Conservation (phyloP, 1,284 basidiomycete species). For the Acaromyces ingoldii region DNA sequence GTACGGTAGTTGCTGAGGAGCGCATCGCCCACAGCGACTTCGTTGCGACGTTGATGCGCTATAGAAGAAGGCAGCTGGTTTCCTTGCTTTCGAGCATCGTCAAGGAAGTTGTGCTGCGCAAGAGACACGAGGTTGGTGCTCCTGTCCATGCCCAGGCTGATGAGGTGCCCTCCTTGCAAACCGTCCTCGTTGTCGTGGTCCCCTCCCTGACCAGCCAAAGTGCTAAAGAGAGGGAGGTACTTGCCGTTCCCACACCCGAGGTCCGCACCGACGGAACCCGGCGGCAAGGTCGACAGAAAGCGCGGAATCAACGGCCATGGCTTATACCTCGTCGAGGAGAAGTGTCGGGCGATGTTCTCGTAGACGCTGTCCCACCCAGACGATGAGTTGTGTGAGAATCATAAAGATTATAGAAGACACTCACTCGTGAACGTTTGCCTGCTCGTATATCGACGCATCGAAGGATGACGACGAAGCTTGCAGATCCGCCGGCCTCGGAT, state of each 20-base stretch:
- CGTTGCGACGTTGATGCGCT: too few relatives aligned
- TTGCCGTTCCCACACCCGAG: constrained; percentile 97
- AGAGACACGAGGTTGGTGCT: constrained; percentile 60
- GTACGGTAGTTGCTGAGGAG: constrained; percentile 29
- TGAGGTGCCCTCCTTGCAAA: constrained; percentile 14
- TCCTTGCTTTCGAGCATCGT: constrained; percentile 1
- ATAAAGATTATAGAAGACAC: constrained; percentile 12
- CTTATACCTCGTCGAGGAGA: constrained; percentile 91
- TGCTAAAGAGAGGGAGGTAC: constrained; percentile 61
- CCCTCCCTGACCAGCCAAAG: background rate
- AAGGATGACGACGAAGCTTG: background rate
- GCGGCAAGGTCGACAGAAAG: constrained; percentile 70
- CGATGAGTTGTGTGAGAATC: background rate
- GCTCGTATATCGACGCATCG: constrained; percentile 39
- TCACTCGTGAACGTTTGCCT: constrained; percentile 48
- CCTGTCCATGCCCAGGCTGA: constrained; percentile 58
- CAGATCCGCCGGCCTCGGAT: constrained; percentile 5
- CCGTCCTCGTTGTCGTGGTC: constrained; percentile 1
- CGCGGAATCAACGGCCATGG: constrained; percentile 88
- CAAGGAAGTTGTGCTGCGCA: constrained; percentile 27
- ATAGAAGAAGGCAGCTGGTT: background rate
- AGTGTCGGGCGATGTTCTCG: constrained; percentile 83
- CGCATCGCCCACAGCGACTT: constrained; percentile 46
- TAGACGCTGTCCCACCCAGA: constrained; percentile 65
- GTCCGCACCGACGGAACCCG: constrained; percentile 81